These are phyloP conservation scores for Saccharomycopsis amapae DNA, from an alignment of 805 yeast genomes.

Conservation along the genomic window DNA sequence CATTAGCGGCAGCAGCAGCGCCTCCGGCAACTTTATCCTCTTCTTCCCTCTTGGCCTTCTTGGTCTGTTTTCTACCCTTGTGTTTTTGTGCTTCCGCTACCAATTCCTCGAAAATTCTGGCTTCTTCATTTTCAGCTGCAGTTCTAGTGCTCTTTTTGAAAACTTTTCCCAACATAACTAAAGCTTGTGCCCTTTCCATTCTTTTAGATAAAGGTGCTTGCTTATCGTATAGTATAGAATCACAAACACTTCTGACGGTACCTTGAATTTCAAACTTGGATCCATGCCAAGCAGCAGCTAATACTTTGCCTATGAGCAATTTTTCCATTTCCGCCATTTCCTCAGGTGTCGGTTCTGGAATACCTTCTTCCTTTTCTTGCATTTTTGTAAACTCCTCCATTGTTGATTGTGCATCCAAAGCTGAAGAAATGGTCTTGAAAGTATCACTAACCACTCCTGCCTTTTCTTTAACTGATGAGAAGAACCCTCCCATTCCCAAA, in stretches of 20 bases:
- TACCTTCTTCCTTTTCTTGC: constrained; percentile 44
- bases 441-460: constrained; percentile 70
- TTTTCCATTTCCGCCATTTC: constrained; percentile 68
- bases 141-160: constrained; percentile 54
- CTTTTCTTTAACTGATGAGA: constrained; percentile 65
- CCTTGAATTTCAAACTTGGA: constrained; percentile 72
- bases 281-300: constrained; percentile 82
- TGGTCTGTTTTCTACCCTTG: constrained; percentile 25
- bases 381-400: constrained; percentile 65
- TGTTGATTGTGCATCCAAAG: constrained; percentile 72
- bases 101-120: constrained; percentile 67
- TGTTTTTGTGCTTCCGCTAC: constrained; percentile 48
- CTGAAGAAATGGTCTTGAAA: constrained; percentile 60
- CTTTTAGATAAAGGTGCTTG: constrained; percentile 40
- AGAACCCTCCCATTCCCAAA: constrained; percentile 64
- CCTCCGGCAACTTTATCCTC: too few relatives aligned
- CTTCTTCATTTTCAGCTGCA: constrained; percentile 66
- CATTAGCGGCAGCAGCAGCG: neutral
- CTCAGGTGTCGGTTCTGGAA: constrained; percentile 48
- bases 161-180: constrained; percentile 55
- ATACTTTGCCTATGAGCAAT: constrained; percentile 66
- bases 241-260: constrained; percentile 66
- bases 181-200: constrained; percentile 54
- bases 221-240: constrained; percentile 53
- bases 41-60: constrained; percentile 15